phyloP scores from a whole-genome alignment of 148 eudicot species.

The Chenopodium album region DNA sequence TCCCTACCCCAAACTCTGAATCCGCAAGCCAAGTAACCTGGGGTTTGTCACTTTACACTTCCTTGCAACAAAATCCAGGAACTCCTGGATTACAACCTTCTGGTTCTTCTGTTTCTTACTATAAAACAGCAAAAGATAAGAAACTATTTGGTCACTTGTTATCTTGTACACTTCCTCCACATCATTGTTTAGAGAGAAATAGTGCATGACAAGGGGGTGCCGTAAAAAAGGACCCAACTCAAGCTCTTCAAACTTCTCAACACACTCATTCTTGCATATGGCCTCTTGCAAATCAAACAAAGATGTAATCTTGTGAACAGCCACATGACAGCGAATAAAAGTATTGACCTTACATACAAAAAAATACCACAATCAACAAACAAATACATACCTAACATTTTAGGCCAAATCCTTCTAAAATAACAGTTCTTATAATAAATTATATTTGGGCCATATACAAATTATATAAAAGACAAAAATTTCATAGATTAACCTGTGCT shows the following conservation, averaged over 20 bases:
- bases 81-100: conserved; percentile 43
- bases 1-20: conserved; percentile 87
- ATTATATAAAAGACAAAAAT: not conserved
- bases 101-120: conserved; percentile 34
- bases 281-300: conserved; percentile 72
- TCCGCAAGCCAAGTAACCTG: conserved; percentile 67
- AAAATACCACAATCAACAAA: not conserved
- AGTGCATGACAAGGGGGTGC: conserved; percentile 77
- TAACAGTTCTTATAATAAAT: too few relatives aligned
- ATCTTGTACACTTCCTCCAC: conserved; percentile 53
- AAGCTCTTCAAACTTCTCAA: conserved; percentile 69
- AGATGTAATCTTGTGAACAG: conserved; percentile 59
- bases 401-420: too few relatives aligned
- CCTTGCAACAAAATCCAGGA: conserved; percentile 64
- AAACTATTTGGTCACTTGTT: conserved; percentile 57
- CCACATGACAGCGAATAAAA: conserved; percentile 87
- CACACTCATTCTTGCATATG: conserved; percentile 72
- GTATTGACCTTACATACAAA: conserved; percentile 53
- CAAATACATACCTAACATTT: not conserved
- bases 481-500: conserved; percentile 59
- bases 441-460: too few relatives aligned
- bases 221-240: conserved; percentile 78
- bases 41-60: conserved; percentile 43
- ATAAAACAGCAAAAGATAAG: conserved; percentile 45
- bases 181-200: conserved; percentile 60